Conservation (phyloP, 176 grass and related monocot genomes). For the Carex cristatella region DNA sequence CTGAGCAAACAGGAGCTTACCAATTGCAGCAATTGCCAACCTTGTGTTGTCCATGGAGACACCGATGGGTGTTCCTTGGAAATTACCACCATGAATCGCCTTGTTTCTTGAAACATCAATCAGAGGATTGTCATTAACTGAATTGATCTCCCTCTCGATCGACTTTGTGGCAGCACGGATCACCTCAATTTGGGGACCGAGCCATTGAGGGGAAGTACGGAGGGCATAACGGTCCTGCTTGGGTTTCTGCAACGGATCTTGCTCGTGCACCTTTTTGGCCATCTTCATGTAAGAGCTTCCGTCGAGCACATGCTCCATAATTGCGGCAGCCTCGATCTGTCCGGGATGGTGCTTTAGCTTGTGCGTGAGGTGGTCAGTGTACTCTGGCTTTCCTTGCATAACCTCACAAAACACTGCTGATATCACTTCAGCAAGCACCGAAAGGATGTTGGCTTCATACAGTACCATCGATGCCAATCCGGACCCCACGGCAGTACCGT, state of each 20-base stretch:
- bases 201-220: slow-evolving; percentile 88
- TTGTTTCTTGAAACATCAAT: slow-evolving; percentile 72
- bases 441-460: slow-evolving; percentile 63
- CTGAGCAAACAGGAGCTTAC: slow-evolving; percentile 96
- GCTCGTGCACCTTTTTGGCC: slow-evolving; percentile 60
- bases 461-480: slow-evolving; percentile 70
- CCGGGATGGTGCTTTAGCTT: slow-evolving; percentile 92
- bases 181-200: slow-evolving; percentile 82
- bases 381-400: slow-evolving; percentile 86
- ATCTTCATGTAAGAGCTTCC: slow-evolving; percentile 74
- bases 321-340: slow-evolving; percentile 81
- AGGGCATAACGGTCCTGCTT: slow-evolving; percentile 93
- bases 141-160: slow-evolving; percentile 88
- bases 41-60: slow-evolving; percentile 96
- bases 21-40: slow-evolving; percentile 71
- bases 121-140: slow-evolving; percentile 88
- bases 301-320: slow-evolving; percentile 85
- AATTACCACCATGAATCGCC: slow-evolving; percentile 88
- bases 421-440: slow-evolving; percentile 48
- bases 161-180: slow-evolving; percentile 64
- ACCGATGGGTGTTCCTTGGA: slow-evolving; percentile 86
- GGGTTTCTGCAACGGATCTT: slow-evolving; percentile 76
- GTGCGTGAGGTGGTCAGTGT: slow-evolving; percentile 82
- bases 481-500: slow-evolving; percentile 74
- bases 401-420: slow-evolving; percentile 85